Base-by-base conservation (phyloP, 371 early-diverging fungal species). In the Mucor circinelloides region DNA sequence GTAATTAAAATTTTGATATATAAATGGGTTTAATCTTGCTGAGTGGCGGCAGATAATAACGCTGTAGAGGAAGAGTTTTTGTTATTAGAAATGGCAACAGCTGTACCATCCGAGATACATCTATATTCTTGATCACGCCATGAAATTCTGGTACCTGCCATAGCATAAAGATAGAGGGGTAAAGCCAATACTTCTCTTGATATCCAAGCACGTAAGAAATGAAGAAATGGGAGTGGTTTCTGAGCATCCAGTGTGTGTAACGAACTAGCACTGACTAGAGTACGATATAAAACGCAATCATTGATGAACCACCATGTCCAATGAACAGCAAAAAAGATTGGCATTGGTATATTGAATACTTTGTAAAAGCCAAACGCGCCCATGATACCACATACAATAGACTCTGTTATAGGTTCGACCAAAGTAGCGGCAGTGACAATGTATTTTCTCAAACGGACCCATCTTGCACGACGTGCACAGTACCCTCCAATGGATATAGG, bases 391-490 rank as follows among this genome's bases (percentile, higher is more conserved):
- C 90, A 87, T 17, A 95, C 68, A 31, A 97, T 78, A 13, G 93
- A 94, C 76, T 97, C 97, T 6, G 95, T 93, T 32, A 96, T 85
- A 4, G 98, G 98, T 71, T 98, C 98, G 1, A 91, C 76, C 7
- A 95, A 65, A 2, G 97, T 97, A 1, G 95, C 96, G 12, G 84
- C 84, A 0, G 92, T 86, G 10, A 95, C 95, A 21, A 93, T 93
- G 76, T 93, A 96, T 77, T 95, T 97, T 55, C 98, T 88, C 46
- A 95, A 87, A 32, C 98, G 90, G 17, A 91, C 91, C 98, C 98
- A 98, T 60, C 98, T 83, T 19, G 91, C 87, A 13, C 97, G 87
- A 21, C 97, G 87, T 52, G 78, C 69, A 66, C 93, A 90, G 79
- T 93, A 97, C 50, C 94, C 95, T 5, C 71, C 61, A 8, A 93